phyloP scores from a whole-genome alignment of 164 flowering plant genomes.

The Paratinospora sagittata region DNA sequence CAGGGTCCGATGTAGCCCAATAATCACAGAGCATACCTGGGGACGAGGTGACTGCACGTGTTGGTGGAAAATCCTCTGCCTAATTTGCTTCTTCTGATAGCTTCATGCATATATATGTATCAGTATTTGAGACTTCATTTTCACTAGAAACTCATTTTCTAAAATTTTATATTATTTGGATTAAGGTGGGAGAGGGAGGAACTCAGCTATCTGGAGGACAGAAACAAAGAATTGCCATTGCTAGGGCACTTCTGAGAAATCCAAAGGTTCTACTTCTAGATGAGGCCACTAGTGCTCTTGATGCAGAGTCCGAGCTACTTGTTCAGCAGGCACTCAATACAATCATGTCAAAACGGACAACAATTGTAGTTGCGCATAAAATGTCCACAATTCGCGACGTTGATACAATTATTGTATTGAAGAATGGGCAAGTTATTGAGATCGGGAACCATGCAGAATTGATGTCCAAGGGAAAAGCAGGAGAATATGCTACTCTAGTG shows the following conservation, averaged over 20 bases:
- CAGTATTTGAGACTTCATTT: neutral
- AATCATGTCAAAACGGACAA: constrained; percentile 45
- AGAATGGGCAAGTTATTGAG: constrained; percentile 57
- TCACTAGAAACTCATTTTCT: neutral
- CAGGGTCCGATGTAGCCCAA: no score
- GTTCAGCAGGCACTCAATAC: constrained; percentile 52
- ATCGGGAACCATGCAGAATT: constrained; percentile 52
- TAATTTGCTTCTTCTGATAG: neutral
- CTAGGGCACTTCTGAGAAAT: constrained; percentile 57
- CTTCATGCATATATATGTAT: neutral
- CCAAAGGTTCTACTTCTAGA: constrained; percentile 60
- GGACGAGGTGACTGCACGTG: neutral
- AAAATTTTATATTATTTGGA: neutral
- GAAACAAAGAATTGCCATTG: constrained; percentile 63
- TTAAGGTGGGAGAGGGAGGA: constrained; percentile 62
- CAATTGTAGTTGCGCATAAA: constrained; percentile 55
- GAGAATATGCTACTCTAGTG: constrained; percentile 60
- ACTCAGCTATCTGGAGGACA: constrained; percentile 67
- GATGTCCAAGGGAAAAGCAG: constrained; percentile 33
- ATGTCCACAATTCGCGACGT: constrained; percentile 49
- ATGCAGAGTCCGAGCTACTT: constrained; percentile 50
- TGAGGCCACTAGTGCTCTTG: constrained; percentile 73
- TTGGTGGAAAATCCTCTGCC: neutral
- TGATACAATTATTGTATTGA: constrained; percentile 44
- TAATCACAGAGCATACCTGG: no score